Base-by-base conservation (phyloP, 2,329 filamentous ascomycete genomes). In the Talaromyces pinophilus region DNA sequence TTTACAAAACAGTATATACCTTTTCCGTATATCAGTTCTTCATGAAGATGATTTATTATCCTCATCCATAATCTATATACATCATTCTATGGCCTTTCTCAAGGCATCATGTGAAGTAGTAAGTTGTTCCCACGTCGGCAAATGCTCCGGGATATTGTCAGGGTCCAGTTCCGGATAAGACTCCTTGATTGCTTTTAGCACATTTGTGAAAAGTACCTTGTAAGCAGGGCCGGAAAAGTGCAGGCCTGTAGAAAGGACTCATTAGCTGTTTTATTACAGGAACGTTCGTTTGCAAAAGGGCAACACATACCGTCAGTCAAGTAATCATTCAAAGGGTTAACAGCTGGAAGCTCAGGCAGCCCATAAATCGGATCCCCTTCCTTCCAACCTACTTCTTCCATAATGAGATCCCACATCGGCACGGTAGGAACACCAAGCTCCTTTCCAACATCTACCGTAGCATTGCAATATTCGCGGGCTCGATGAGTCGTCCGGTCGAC, bases 281-380 rank as follows among this genome's bases (percentile, higher is more conserved):
- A 25, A 54, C 5, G 25, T 1, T 54, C 2, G 10, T 8, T 33
- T 33, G 30, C 11, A 22, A 1, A 50, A 17, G 1, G 1, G 13
- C 28, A 2, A 25, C 11, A 63, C 61, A 38, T 33, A 55, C 61
- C 61, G 35, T 63, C 61, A 13, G 35, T 63, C 5, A 63, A 17
- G 38, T 63, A 63, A 15, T 54, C 28, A 54, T 46, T 63, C 48
- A 63, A 35, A 40, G 46, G 48, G 11, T 63, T 63, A 5, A 40
- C 50, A 17, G 61, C 48, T 8, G 61, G 48, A 35, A 55, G 38
- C 15, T 63, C 61, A 30, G 30, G 30, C 48, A 63, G 19, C 19
- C 61, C 61, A 44, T 63, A 17, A 7, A 63, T 63, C 2, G 61
- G 61, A 63, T 63, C 61, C 11, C 61, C 61, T 25, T 63, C 61